A percentile compares a stretch with the other conserved stretches of the same genome.
phyloP scores from a whole-genome alignment of 2,329 filamentous ascomycete species.

The Tothia fuscella region DNA sequence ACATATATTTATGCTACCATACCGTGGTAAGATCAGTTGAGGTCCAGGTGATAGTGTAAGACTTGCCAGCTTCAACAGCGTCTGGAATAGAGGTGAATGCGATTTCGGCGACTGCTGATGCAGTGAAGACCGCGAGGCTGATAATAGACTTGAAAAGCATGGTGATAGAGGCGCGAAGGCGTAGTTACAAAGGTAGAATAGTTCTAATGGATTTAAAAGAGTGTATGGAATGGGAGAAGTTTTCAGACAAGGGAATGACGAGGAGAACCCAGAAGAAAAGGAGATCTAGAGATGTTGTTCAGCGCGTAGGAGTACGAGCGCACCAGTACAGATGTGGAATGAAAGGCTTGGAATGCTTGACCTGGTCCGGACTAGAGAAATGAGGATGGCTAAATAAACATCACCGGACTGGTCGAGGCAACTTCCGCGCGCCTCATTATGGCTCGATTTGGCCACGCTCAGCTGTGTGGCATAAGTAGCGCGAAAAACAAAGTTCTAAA shows the following conservation, averaged over 20 bases:
- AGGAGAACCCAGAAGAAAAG: too few species aligned
- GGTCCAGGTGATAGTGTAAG: constrained; percentile 36
- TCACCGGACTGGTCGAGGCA: too few species aligned
- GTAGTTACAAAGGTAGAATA: constrained; percentile 15
- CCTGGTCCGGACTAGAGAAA: too few species aligned
- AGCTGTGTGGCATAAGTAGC: too few species aligned
- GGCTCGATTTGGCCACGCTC: too few species aligned
- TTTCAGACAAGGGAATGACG: constrained; percentile 19
- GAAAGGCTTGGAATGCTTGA: too few species aligned
- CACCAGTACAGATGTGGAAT: too few species aligned
- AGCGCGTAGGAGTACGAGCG: too few species aligned
- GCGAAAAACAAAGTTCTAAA: too few species aligned
- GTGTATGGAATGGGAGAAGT: constrained; percentile 12
- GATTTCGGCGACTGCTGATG: constrained; percentile 36
- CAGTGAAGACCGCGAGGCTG: constrained; percentile 29
- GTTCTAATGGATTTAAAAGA: constrained; percentile 12
- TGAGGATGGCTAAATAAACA: too few species aligned
- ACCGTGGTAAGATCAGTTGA: constrained; percentile 27
- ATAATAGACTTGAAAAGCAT: constrained; percentile 14
- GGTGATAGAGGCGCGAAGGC: constrained; percentile 10
- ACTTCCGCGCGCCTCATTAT: too few species aligned
- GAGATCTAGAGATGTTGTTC: too few species aligned
- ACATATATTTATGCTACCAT: constrained; percentile 6
- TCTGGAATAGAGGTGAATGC: constrained; percentile 40
- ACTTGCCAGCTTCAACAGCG: constrained; percentile 36